Evolutionary conservation across 148 eudicot species (phyloP).

Genomic region (Persicaria tinctoria): DNA sequence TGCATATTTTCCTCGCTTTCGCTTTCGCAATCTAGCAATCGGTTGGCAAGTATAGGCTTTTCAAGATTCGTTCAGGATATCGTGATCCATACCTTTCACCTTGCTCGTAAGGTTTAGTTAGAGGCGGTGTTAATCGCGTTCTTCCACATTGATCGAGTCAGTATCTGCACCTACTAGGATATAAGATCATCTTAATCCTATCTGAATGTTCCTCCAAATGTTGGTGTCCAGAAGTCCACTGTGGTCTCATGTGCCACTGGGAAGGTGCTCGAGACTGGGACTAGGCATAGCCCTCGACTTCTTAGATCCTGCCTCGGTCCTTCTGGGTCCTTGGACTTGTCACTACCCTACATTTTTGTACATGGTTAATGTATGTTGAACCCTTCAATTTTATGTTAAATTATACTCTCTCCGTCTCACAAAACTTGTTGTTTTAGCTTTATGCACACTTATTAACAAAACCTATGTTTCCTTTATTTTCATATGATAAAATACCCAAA

Average conservation of each 20-base stretch:
- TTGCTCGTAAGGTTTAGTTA: neutral
- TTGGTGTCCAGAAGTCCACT: conserved; percentile 93
- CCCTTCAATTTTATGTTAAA: neutral
- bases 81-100: neutral
- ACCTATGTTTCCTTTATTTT: too few species aligned
- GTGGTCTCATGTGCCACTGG: conserved; percentile 80
- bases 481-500: too few species aligned
- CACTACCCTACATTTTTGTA: conserved; percentile 35
- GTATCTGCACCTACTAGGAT: neutral
- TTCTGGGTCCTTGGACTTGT: conserved; percentile 58
- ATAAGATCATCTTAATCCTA: conserved; percentile 11
- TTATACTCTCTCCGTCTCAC: too few species aligned
- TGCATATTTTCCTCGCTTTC: conserved; percentile 1
- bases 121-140: neutral
- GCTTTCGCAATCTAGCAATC: conserved; percentile 3
- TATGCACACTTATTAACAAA: too few species aligned
- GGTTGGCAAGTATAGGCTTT: conserved; percentile 2
- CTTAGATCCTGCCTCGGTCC: conserved; percentile 71
- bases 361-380: neutral
- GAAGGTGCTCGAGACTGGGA: conserved; percentile 84
- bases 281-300: conserved; percentile 84
- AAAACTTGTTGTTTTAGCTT: too few species aligned
- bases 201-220: conserved; percentile 84
- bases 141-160: neutral
- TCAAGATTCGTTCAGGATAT: neutral